Evolutionary conservation across 140 eudicot species (phyloP).

Genomic region (Stevia rebaudiana): DNA sequence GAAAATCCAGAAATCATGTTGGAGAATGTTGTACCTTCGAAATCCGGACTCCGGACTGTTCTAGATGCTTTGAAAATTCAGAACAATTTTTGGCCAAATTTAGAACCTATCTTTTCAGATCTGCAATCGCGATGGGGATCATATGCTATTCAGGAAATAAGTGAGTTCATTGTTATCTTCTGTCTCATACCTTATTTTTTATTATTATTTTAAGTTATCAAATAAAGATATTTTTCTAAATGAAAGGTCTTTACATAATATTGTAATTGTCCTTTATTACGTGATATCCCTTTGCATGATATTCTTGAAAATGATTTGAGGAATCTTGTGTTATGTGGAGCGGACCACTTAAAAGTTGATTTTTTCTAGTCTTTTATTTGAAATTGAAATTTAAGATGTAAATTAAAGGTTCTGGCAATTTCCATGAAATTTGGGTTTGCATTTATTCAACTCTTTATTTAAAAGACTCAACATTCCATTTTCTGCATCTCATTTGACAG

Average conservation of each 20-base stretch:
- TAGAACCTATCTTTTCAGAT: conserved; percentile 42
- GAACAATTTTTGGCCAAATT: conserved; percentile 61
- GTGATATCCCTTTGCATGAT: conserved; percentile 19
- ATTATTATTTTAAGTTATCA: conserved; percentile 2
- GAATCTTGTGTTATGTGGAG: conserved; percentile 31
- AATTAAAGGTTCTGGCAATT: conserved; percentile 4
- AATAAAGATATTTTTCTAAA: conserved; percentile 7
- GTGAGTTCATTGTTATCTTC: conserved; percentile 52
- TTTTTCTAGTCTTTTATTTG: conserved; percentile 10
- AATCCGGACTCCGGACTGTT: conserved; percentile 66
- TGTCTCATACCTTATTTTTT: conserved; percentile 12
- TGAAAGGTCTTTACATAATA: conserved; percentile 11
- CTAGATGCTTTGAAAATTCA: conserved; percentile 76
- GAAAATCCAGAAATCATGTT: conserved; percentile 42
- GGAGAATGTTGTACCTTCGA: conserved; percentile 58
- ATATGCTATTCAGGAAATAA: conserved; percentile 39
- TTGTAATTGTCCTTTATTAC: conserved; percentile 16
- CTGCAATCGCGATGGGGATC: conserved; percentile 62
- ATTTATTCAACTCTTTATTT: conserved; percentile 10
- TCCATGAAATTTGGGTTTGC: conserved; percentile 8
- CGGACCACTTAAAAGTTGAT: conserved; percentile 25
- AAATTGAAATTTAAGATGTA: conserved; percentile 8
- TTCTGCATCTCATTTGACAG: conserved; percentile 3
- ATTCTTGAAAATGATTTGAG: conserved; percentile 29
- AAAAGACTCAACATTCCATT: conserved; percentile 8